phyloP scores from a whole-genome alignment of 768 basidiomycete genomes.

The Suillus paluster region DNA sequence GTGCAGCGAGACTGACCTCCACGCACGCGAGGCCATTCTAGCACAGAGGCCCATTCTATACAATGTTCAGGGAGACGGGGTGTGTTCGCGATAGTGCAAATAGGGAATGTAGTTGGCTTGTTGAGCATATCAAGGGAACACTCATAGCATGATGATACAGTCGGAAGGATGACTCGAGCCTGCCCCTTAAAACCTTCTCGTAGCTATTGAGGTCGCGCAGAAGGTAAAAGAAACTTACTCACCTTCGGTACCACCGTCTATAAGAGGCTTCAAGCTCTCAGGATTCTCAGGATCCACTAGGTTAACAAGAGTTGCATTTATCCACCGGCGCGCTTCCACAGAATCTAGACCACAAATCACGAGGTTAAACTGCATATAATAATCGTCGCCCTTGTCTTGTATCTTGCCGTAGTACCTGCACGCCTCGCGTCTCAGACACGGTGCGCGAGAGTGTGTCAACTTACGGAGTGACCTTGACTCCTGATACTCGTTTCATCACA shows the following conservation, averaged over 20 bases:
- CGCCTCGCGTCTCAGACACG: conserved; percentile 16
- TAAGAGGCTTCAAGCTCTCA: conserved; percentile 93
- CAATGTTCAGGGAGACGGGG: conserved; percentile 98
- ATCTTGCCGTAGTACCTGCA: conserved; percentile 94
- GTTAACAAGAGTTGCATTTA: conserved; percentile 96
- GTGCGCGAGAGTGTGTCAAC: conserved; percentile 32
- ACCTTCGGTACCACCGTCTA: conserved; percentile 99
- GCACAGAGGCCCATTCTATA: conserved; percentile 98
- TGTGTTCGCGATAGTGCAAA: conserved; percentile 99
- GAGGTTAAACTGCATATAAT: conserved; percentile 96
- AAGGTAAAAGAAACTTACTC: conserved; percentile 9
- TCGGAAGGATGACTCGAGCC: conserved; percentile 94
- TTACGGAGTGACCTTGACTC: conserved; percentile 96
- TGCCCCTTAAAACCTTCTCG: conserved; percentile 94
- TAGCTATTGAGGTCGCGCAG: conserved; percentile 5
- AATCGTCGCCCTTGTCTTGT: conserved; percentile 94
- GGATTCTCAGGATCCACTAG: conserved; percentile 92
- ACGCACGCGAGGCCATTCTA: conserved; percentile 96
- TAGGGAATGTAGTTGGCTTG: conserved; percentile 95
- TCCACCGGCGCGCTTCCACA: conserved; percentile 97
- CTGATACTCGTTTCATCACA: conserved; percentile 95
- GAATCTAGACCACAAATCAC: conserved; percentile 98
- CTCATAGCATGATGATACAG: conserved; percentile 95
- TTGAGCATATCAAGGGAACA: conserved; percentile 98
- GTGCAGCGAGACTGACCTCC: conserved; percentile 58